Conservation (phyloP, 139 green algal genomes). For the Pseudopediastrum boryanum region DNA sequence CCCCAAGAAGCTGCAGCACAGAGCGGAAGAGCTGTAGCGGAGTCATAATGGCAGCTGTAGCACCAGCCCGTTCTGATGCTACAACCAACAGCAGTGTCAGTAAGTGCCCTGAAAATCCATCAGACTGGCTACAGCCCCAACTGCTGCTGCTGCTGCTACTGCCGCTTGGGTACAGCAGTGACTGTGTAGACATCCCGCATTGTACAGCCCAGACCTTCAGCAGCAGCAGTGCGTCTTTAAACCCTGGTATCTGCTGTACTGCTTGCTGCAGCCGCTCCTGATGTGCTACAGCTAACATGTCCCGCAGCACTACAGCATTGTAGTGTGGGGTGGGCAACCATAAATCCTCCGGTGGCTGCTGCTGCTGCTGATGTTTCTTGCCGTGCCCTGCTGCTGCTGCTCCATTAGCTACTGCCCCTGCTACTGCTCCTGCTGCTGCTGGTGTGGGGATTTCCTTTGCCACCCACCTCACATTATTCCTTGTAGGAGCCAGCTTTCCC, state of each 20-base stretch:
- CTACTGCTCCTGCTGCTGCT: constrained; percentile 20
- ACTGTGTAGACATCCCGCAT: not conserved
- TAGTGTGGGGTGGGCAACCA: constrained; percentile 72
- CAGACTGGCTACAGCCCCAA: constrained; percentile 25
- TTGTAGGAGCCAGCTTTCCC: constrained; percentile 56
- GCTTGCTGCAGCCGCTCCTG: constrained; percentile 36
- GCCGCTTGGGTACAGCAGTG: constrained; percentile 1
- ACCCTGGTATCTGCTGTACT: constrained; percentile 15
- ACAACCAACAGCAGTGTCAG: constrained; percentile 57
- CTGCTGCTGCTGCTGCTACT: constrained; percentile 48
- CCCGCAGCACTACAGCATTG: constrained; percentile 69
- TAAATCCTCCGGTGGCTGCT: constrained; percentile 9
- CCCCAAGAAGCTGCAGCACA: constrained; percentile 54
- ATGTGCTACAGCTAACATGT: constrained; percentile 43
- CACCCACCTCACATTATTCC: constrained; percentile 55
- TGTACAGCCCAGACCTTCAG: constrained; percentile 73
- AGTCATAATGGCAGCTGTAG: constrained; percentile 48
- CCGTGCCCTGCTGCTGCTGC: constrained; percentile 4
- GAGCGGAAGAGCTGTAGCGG: constrained; percentile 63
- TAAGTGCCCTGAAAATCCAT: constrained; percentile 59
- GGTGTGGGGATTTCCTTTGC: not conserved
- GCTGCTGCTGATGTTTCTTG: constrained; percentile 28
- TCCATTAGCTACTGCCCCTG: not conserved
- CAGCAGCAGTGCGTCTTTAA: constrained; percentile 65
- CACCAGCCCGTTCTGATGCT: not conserved